Conservation (phyloP, 306 rosid species). For the Dryas octopetala region DNA sequence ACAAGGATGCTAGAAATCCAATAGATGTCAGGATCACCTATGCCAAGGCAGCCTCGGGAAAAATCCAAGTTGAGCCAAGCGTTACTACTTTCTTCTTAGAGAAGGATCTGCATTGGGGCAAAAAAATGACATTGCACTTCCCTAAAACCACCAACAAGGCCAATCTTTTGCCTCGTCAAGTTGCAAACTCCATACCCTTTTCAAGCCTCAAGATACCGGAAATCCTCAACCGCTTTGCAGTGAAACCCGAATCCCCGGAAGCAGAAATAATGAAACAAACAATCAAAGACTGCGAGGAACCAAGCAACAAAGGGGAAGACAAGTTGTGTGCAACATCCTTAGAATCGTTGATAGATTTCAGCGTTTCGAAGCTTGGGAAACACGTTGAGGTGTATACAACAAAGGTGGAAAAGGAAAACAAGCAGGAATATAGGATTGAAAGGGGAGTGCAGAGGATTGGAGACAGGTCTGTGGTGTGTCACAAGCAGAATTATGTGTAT, state of each 20-base stretch:
- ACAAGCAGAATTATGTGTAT: constrained; percentile 32
- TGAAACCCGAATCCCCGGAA: constrained; percentile 16
- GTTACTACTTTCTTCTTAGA: constrained; percentile 19
- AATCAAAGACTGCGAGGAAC: constrained; percentile 26
- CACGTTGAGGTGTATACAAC: constrained; percentile 14
- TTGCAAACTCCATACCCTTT: constrained; percentile 20
- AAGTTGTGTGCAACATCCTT: constrained; percentile 37
- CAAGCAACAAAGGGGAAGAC: constrained; percentile 21
- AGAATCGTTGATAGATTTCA: constrained; percentile 31
- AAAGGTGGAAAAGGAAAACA: constrained; percentile 10
- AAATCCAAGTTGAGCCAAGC: background rate
- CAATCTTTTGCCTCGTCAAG: background rate
- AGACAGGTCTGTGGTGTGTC: constrained; percentile 36
- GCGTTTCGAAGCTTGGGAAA: constrained; percentile 33
- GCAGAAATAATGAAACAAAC: constrained; percentile 19
- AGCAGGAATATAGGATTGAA: constrained; percentile 1
- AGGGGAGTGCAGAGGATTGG: constrained; percentile 23
- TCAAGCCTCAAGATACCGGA: constrained; percentile 17
- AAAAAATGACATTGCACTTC: constrained; percentile 13
- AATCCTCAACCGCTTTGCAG: constrained; percentile 15
- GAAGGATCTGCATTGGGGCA: constrained; percentile 8
- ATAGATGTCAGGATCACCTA: background rate
- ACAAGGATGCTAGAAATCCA: constrained; percentile 10
- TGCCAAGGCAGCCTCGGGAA: background rate
- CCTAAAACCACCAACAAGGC: background rate